Base-by-base conservation (phyloP, 2,329 filamentous ascomycete genomes). In the Cytospora mali region DNA sequence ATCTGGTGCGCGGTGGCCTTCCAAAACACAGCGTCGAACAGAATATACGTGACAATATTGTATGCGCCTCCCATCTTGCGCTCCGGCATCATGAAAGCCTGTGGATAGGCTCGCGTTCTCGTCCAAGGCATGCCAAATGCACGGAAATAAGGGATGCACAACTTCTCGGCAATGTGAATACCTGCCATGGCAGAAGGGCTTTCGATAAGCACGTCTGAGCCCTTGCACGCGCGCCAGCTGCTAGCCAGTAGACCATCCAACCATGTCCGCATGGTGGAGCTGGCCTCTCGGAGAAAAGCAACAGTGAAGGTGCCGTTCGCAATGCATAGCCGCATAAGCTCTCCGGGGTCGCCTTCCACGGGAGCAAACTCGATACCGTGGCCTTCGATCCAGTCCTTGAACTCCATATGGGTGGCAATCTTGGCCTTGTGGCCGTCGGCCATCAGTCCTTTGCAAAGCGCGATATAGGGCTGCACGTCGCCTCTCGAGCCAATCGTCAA, bases 81-180 rank as follows among this genome's bases (percentile, higher is more conserved):
- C 66, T 96, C 91, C 1, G 93, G 91, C 66, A 96, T 93, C 28
- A 94, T 90, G 75, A 99, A 99, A 0, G 95, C 95, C 75, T 99
- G 95, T 2, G 95, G 95, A 70, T 99, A 99, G 0, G 94, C 93
- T 58, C 95, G 84, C 18, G 95, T 99, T 55, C 93, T 88, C 0
- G 95, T 97, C 95, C 95, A 99, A 0, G 95, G 95, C 95, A 99
- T 99, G 21, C 93, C 96, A 73, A 99, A 99, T 0, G 93, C 94
- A 61, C 95, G 88, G 79, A 98, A 98, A 75, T 99, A 99, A 0
- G 95, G 95, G 51, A 99, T 96, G 16, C 86, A 83, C 2, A 99
- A 82, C 27, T 93, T 92, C 77, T 99, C 95, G 1, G 95, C 95
- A 68, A 99, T 96, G 74, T 99, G 95, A 59, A 99, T 97, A 28